Conservation (phyloP, 2,329 filamentous ascomycete species). For the Beauveria scarabaeidicola region DNA sequence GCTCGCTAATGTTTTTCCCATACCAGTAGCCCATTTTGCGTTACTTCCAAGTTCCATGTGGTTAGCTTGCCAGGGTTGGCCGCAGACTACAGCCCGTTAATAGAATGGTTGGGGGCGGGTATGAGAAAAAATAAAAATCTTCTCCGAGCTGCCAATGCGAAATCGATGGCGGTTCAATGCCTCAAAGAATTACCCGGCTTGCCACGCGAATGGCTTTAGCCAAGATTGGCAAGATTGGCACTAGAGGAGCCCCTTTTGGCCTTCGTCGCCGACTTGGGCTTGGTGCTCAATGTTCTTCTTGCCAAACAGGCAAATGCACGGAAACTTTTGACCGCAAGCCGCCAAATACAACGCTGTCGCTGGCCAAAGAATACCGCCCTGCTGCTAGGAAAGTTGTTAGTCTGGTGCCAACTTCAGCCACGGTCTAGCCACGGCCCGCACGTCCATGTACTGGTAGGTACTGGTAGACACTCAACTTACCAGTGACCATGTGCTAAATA, state of each 20-base stretch:
- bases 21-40: too few relatives aligned
- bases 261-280: neutral
- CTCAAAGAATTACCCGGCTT: neutral
- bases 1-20: too few relatives aligned
- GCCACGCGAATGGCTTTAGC: neutral
- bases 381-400: neutral
- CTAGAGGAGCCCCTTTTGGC: neutral
- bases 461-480: neutral
- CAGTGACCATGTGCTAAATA: neutral
- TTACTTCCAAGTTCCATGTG: neutral
- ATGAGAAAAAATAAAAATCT: neutral
- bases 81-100: constrained; percentile 2
- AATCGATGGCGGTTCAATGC: neutral
- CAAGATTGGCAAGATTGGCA: neutral
- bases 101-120: constrained; percentile 1
- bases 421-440: neutral
- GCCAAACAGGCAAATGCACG: neutral
- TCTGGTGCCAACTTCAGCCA: neutral
- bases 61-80: neutral
- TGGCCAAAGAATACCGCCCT: neutral
- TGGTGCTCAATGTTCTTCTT: neutral
- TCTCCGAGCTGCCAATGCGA: neutral
- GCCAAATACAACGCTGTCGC: neutral
- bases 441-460: neutral
- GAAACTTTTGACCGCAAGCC: neutral